These are phyloP conservation scores for Tolypocladium guangdongense DNA, from an alignment of 2,329 filamentous ascomycete species.

Conservation along the genomic window DNA sequence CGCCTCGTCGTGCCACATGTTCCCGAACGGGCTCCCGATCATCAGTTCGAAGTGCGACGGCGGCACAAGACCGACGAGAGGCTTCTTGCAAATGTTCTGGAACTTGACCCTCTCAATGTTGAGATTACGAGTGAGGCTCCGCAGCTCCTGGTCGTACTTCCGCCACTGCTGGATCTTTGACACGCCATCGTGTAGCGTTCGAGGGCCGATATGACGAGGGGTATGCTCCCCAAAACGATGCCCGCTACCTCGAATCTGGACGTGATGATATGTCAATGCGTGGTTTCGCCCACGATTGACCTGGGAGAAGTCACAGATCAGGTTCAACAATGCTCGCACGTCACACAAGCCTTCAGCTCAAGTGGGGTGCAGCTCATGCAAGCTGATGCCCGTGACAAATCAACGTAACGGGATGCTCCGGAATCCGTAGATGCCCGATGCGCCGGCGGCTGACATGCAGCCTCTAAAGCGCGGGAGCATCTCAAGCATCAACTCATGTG, in stretches of 20 bases:
- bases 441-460: background rate
- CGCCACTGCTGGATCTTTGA: constrained; percentile 6
- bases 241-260: constrained; percentile 13
- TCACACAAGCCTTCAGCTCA: background rate
- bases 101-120: constrained; percentile 15
- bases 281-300: background rate
- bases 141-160: constrained; percentile 10
- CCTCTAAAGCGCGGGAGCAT: background rate
- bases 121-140: constrained; percentile 11
- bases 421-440: too few relatives aligned
- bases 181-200: constrained; percentile 12
- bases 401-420: background rate
- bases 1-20: constrained; percentile 12
- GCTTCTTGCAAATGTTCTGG: constrained; percentile 17
- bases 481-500: background rate
- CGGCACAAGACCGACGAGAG: constrained; percentile 14
- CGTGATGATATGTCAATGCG: constrained; percentile 5
- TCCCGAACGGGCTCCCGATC: constrained; percentile 16
- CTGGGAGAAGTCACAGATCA: background rate
- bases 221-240: constrained; percentile 10
- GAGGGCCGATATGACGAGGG: constrained; percentile 8
- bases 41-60: constrained; percentile 14
- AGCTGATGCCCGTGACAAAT: background rate
- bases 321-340: background rate
- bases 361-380: background rate